Evolutionary conservation across 2,329 filamentous ascomycete species (phyloP), one percentile per base, ranked within the genome.

Genomic region (Ophiostoma pallidulum): DNA sequence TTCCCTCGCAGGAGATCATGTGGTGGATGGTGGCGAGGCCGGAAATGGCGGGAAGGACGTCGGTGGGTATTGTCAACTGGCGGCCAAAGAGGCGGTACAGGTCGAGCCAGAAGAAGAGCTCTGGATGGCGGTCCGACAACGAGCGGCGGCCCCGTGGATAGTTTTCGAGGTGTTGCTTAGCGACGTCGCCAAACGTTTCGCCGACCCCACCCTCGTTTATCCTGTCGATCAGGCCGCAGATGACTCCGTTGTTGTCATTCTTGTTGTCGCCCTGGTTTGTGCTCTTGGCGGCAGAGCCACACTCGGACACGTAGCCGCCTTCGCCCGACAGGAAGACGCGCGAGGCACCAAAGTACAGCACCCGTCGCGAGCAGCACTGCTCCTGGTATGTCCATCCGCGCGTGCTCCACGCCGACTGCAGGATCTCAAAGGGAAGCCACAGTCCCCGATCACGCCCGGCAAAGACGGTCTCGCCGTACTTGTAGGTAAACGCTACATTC

Each of bases 321-420:
- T 5, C 9, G 12, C 31, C 8, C 8, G 19, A 8, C 14, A 45
- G n/a, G 18, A 37, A 32, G 7, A 31, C n/a, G 14, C 29, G 19
- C 12, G n/a, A 18, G 10, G 9, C 12, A 5, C 42, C 42, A 31
- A 45, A 45, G 22, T 28, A 37, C 14, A 45, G 31, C 5, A n/a
- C 12, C 9, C 32, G 32, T 7, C 3, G 14, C 42, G 42, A 45
- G 13, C 13, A 24, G 32, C 4, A 13, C 16, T 29, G 32, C 18
- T 48, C 45, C 28, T 48, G 45, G 19, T 31, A 48, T 12, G 45
- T 48, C 45, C 45, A 48, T 16, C 38, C 45, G 4, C 45, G 39
- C 26, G 14, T 19, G 13, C 16, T 22, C 45, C 45, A 48, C 8
- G n/a, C 10, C 6, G 33, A 48, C n/a, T 37, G 22, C 7, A 20